Conservation (phyloP, 352 stramenopile genomes). For the Phytophthora multivora region DNA sequence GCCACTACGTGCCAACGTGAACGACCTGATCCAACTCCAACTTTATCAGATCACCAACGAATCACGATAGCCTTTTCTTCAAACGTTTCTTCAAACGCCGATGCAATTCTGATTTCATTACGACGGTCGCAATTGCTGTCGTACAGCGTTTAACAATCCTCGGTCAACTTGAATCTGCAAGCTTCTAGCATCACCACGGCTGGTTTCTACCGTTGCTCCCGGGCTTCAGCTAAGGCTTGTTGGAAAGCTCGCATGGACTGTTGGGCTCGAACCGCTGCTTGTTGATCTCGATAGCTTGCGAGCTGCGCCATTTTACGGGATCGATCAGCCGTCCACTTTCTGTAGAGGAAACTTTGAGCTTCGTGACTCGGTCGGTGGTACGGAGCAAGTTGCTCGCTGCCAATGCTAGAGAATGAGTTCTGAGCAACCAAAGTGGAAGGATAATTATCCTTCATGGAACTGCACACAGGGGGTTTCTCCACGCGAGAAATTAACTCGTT, state of each 20-base stretch:
- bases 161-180: conserved; percentile 38
- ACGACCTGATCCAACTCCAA: no score
- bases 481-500: conserved; percentile 30
- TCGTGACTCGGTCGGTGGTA: conserved; percentile 7
- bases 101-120: no score
- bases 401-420: not conserved
- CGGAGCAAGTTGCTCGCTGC: not conserved
- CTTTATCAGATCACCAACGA: no score
- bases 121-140: no score
- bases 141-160: conserved; percentile 2
- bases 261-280: conserved; percentile 33
- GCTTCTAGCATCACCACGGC: conserved; percentile 34
- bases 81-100: no score
- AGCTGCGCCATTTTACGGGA: conserved; percentile 25
- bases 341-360: conserved; percentile 36
- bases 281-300: conserved; percentile 20
- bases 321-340: conserved; percentile 32
- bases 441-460: not conserved
- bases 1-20: no score
- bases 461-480: conserved; percentile 6
- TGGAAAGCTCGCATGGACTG: conserved; percentile 57
- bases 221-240: conserved; percentile 33
- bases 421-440: not conserved
- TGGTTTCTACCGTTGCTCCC: conserved; percentile 12
- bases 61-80: no score